A percentile compares a stretch with the other conserved stretches of the same genome.
Conservation (phyloP, 768 basidiomycete species). For the Dioszegia crocea region DNA sequence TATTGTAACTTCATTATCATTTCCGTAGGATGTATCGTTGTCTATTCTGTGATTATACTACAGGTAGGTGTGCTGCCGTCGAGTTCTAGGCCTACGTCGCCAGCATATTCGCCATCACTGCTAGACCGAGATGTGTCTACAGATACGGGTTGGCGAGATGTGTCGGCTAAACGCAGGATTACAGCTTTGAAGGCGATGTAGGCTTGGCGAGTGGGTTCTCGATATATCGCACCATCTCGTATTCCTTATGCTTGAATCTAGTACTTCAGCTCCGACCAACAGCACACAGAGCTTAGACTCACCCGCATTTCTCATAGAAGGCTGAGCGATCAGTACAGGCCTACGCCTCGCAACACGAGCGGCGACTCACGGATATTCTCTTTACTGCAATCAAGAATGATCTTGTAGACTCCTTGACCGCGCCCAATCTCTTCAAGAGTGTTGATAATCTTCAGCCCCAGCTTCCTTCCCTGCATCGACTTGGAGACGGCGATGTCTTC, state of each 20-base stretch:
- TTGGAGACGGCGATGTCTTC: conserved; percentile 96
- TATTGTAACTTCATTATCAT: no score
- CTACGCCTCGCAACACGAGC: neutral
- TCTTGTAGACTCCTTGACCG: conserved; percentile 80
- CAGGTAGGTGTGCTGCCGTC: no score
- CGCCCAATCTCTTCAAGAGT: conserved; percentile 79
- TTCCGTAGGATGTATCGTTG: no score
- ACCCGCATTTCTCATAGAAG: conserved; percentile 87
- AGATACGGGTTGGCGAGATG: no score
- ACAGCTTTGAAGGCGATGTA: neutral
- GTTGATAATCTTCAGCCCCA: conserved; percentile 81
- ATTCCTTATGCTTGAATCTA: conserved; percentile 70
- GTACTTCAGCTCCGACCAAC: neutral
- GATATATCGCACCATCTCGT: conserved; percentile 68
- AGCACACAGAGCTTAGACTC: neutral
- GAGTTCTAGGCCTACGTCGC: no score
- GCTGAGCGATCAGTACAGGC: conserved; percentile 56
- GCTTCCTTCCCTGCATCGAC: conserved; percentile 80
- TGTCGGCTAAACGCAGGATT: no score
- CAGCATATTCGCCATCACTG: no score
- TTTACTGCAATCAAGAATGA: conserved; percentile 89
- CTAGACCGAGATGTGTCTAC: no score
- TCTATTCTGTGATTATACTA: no score
- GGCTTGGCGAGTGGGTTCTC: conserved; percentile 11
- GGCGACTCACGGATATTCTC: conserved; percentile 74